Percentiles rank a stretch among this genome's conserved stretches.
Conservation (phyloP, 2,329 filamentous ascomycete genomes). For the Neoascochyta sp. region DNA sequence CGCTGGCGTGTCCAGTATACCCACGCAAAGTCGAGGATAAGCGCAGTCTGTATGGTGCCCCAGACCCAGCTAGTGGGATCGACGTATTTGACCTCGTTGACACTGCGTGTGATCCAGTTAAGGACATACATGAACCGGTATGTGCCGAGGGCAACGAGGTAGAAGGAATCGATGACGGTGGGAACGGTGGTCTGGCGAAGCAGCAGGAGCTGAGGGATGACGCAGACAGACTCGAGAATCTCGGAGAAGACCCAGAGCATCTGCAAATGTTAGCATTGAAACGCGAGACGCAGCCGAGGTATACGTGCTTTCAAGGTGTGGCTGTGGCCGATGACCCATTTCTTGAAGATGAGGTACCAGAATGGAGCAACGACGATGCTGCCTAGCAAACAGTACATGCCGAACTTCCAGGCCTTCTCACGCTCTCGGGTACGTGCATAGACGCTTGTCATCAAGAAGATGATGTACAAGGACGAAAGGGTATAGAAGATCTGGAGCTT, state of each 20-base stretch:
- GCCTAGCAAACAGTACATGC: conserved; percentile 63
- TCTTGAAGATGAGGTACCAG: conserved; percentile 64
- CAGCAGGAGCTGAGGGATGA: conserved; percentile 86
- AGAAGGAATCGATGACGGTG: conserved; percentile 95
- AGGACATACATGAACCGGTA: conserved; percentile 88
- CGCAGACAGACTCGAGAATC: conserved; percentile 84
- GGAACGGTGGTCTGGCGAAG: conserved; percentile 93
- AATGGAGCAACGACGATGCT: conserved; percentile 68
- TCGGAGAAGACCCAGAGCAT: conserved; percentile 84
- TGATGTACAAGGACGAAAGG: conserved; percentile 75
- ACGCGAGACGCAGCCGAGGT: background rate
- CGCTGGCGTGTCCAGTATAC: conserved; percentile 92
- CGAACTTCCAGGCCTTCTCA: conserved; percentile 92
- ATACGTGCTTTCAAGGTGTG: conserved; percentile 41
- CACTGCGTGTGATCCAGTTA: conserved; percentile 78
- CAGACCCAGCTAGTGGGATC: conserved; percentile 78
- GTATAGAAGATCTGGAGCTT: conserved; percentile 70
- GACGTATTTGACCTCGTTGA: conserved; percentile 54
- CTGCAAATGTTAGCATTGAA: conserved; percentile 46
- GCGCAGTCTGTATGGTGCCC: conserved; percentile 80
- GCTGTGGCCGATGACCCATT: conserved; percentile 40
- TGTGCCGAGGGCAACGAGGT: conserved; percentile 79
- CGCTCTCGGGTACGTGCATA: conserved; percentile 84
- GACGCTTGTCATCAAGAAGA: conserved; percentile 80
- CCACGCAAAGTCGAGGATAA: conserved; percentile 94